These are phyloP conservation scores for Amanita subjunquillea DNA, from an alignment of 768 basidiomycete genomes.

Conservation along the genomic window DNA sequence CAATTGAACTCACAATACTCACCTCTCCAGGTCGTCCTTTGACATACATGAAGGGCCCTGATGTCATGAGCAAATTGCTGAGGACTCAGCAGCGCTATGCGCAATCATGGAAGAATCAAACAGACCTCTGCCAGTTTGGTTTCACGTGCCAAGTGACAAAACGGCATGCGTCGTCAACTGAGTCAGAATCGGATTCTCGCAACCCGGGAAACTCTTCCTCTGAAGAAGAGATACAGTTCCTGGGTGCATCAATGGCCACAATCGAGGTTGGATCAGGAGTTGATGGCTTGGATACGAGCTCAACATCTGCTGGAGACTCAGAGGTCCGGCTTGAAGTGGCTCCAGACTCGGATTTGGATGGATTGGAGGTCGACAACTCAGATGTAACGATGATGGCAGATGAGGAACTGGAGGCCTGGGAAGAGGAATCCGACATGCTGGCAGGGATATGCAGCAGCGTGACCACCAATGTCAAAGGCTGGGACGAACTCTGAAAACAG, in stretches of 20 bases:
- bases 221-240: neutral
- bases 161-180: neutral
- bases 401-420: neutral
- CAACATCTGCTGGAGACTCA: neutral
- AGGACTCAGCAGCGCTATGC: conserved; percentile 5
- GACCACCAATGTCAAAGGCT: conserved; percentile 12
- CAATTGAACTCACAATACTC: neutral
- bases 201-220: neutral
- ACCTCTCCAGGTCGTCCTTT: neutral
- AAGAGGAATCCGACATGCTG: neutral
- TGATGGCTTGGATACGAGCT: neutral
- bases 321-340: neutral
- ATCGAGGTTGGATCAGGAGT: neutral
- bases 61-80: conserved; percentile 8
- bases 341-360: neutral
- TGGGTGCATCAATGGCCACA: neutral
- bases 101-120: conserved; percentile 2
- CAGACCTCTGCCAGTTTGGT: neutral
- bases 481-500: conserved; percentile 16
- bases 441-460: neutral
- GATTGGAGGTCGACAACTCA: neutral
- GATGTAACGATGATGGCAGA: neutral
- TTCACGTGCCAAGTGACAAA: neutral
- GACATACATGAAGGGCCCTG: conserved; percentile 3
- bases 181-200: neutral